Evolutionary conservation across 345 rosid genomes (phyloP), one percentile per base, ranked within the genome.

Genomic region (Euclidium syriacum): DNA sequence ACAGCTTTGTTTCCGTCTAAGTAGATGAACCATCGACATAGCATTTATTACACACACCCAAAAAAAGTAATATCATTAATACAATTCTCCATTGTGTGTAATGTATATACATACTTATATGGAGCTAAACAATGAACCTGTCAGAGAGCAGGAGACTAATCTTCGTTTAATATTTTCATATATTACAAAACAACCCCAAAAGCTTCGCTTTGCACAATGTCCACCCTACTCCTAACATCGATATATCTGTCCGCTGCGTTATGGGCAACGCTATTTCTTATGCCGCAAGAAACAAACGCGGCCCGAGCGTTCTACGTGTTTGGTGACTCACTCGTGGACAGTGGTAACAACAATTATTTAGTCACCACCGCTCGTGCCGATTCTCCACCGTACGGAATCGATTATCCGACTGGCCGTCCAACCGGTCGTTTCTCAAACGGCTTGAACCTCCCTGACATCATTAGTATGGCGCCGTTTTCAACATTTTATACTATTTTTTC

Each of bases 381-480:
- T 59, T 44, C 87, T 9, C 84, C 86, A 0, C 92, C 94, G 1
- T 85, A 88, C 19, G 96, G 96, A 18, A 75, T 88, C 19, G 94
- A 88, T 67, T 75, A 68, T 58, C 96, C 96, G 0, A 81, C 86
- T 2, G 79, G 61, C 20, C 79, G 61, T 12, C 75, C 95, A 20
- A 85, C 94, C 0, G 94, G 94, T 40, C 88, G 90, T 38, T 88
- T 88, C 78, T 88, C 88, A 16, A 86, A 84, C 34, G 90, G 96
- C 55, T 58, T 82, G 24, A 80, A 83, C 83, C 82, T 86, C 25
- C 90, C 90, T n/a, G 96, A 84, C 62, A 33, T 84, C 18, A 79
- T 88, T 63, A 84, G 88, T 86, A 67, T 8, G 58, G 9, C 3
- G 7, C 4, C 58, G 4, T 26, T 19, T 63, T 18, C 4, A 1